Conservation (phyloP, 2,329 filamentous ascomycete species). For the Alternaria alternata region DNA sequence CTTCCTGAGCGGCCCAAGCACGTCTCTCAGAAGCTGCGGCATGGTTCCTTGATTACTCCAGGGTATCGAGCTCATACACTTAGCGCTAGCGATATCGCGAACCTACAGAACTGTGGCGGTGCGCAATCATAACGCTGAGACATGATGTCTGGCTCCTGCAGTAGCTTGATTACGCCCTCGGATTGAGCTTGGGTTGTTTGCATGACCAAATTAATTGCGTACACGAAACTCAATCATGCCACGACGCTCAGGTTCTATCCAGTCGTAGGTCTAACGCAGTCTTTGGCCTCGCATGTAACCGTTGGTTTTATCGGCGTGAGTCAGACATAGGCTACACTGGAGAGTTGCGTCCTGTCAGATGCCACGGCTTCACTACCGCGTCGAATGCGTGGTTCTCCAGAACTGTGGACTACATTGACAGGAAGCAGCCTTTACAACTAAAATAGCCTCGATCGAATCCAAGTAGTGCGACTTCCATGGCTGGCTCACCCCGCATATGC, state of each 20-base stretch:
- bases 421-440: conserved; percentile 21
- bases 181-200: conserved; percentile 4
- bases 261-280: conserved; percentile 26
- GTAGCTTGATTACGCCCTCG: conserved; percentile 6
- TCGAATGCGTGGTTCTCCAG: not conserved
- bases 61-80: not conserved
- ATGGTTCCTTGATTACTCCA: not conserved
- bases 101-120: conserved; percentile 15
- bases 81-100: conserved; percentile 6
- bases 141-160: conserved; percentile 12
- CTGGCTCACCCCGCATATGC: conserved; percentile 28
- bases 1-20: conserved; percentile 21
- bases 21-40: conserved; percentile 10
- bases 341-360: conserved; percentile 5
- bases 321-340: conserved; percentile 1
- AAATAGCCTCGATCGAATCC: conserved; percentile 18
- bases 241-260: conserved; percentile 12
- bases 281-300: conserved; percentile 13
- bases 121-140: conserved; percentile 2
- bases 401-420: not conserved
- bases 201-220: conserved; percentile 34
- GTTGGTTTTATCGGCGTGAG: not conserved
- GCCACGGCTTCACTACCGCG: conserved; percentile 8
- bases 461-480: conserved; percentile 12
- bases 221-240: conserved; percentile 24